Evolutionary conservation across 228 moss, liverwort and hornwort genomes (phyloP).

Genomic region (Sphagnum fallax): DNA sequence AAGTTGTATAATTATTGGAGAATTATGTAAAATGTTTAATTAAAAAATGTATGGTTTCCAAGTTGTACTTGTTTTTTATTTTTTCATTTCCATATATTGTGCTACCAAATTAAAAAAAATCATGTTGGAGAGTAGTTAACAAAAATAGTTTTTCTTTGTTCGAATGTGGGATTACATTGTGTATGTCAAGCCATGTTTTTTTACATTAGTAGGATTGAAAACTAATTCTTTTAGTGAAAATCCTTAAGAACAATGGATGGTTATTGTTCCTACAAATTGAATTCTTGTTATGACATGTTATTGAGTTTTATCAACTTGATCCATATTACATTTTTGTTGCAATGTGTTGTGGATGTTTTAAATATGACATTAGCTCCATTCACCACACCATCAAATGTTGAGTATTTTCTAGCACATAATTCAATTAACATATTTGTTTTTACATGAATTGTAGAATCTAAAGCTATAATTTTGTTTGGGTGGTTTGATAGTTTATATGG

Average conservation of each 20-base stretch:
- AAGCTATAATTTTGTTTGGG: too few species aligned
- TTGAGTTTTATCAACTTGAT: background rate
- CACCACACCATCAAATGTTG: background rate
- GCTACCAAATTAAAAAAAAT: too few species aligned
- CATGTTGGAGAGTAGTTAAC: too few species aligned
- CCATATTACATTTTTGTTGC: background rate
- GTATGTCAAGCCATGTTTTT: too few species aligned
- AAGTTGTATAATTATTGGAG: background rate
- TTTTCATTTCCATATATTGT: background rate
- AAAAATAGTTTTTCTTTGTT: too few species aligned
- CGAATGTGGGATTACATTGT: too few species aligned
- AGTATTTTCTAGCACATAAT: background rate
- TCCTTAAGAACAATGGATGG: background rate
- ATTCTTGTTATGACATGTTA: background rate
- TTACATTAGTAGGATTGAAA: too few species aligned
- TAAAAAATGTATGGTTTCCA: background rate
- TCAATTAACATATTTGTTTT: too few species aligned
- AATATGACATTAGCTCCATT: background rate
- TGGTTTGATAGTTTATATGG: too few species aligned
- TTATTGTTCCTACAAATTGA: background rate
- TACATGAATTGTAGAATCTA: too few species aligned
- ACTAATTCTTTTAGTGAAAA: too few species aligned
- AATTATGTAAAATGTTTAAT: background rate
- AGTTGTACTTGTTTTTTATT: background rate
- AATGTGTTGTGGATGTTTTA: constrained; percentile 2